Evolutionary conservation across 768 basidiomycete genomes (phyloP).

Genomic region (Psilocybe tampanensis): DNA sequence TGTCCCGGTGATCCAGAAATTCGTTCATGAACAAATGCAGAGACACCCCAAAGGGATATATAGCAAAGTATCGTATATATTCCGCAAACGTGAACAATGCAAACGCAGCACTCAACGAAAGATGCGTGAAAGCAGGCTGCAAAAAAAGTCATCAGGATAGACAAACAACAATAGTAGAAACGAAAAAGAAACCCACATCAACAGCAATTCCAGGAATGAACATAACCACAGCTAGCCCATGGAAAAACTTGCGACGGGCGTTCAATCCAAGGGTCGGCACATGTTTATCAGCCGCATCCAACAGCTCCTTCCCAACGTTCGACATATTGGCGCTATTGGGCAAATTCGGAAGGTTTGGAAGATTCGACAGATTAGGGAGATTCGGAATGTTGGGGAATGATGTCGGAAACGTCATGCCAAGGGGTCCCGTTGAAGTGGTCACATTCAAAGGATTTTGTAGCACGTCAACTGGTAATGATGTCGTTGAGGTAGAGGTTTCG

Average conservation of each 20-base stretch:
- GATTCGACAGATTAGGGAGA: conserved; percentile 39
- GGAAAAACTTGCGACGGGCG: conserved; percentile 95
- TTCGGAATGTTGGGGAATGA: conserved; percentile 53
- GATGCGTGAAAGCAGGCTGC: conserved; percentile 95
- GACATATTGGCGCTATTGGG: conserved; percentile 43
- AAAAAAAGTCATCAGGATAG: conserved; percentile 13
- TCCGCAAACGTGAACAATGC: conserved; percentile 95
- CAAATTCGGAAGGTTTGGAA: conserved; percentile 44
- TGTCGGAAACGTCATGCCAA: conserved; percentile 48
- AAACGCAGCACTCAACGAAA: conserved; percentile 94
- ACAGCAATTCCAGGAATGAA: conserved; percentile 92
- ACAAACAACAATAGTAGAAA: conserved; percentile 8
- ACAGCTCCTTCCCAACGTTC: conserved; percentile 62
- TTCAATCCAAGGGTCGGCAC: conserved; percentile 91
- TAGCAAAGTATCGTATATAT: conserved; percentile 97
- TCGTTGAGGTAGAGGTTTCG: background rate
- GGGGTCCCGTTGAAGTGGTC: conserved; percentile 22
- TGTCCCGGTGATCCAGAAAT: conserved; percentile 93
- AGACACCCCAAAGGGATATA: conserved; percentile 92
- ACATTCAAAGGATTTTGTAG: conserved; percentile 3
- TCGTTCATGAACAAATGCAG: conserved; percentile 98
- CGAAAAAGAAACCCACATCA: conserved; percentile 64
- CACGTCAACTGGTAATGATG: background rate
- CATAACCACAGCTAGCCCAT: conserved; percentile 94
- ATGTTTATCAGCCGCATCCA: conserved; percentile 88